These are phyloP conservation scores for Lasiodiplodia hormozganensis DNA, from an alignment of 2,329 filamentous ascomycete species.

Conservation along the genomic window DNA sequence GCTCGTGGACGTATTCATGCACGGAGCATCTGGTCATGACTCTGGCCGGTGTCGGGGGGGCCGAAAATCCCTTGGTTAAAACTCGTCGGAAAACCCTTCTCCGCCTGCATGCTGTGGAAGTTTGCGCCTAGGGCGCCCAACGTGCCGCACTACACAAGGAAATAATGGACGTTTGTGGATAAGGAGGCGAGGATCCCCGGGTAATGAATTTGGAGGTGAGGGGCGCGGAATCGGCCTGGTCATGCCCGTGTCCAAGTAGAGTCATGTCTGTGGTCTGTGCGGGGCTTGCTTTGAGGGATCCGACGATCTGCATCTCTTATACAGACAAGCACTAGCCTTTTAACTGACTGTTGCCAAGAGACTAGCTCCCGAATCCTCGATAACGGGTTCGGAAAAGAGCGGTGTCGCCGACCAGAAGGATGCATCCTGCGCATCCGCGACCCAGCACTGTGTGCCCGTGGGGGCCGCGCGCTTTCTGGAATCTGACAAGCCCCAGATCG, in stretches of 20 bases:
- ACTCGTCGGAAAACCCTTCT: neutral
- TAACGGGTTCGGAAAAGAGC: neutral
- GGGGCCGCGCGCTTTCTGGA: neutral
- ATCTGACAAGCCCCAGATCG: neutral
- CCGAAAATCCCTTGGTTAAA: neutral
- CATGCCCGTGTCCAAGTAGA: neutral
- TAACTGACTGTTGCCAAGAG: slow-evolving; percentile 1
- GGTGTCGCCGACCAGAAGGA: neutral
- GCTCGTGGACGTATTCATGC: neutral
- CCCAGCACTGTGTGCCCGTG: neutral
- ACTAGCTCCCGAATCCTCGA: neutral
- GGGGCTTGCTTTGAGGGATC: neutral
- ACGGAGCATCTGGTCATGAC: neutral
- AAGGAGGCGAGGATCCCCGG: neutral
- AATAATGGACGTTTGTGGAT: neutral
- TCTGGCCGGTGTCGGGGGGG: neutral
- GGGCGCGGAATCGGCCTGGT: neutral
- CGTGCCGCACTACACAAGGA: neutral
- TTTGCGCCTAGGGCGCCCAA: neutral
- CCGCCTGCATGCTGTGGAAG: neutral
- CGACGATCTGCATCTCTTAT: slow-evolving; percentile 11
- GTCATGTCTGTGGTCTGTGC: slow-evolving; percentile 12
- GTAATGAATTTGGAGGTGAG: neutral
- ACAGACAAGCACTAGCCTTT: slow-evolving; percentile 11
- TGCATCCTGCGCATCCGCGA: neutral